Evolutionary conservation across 345 rosid genomes (phyloP).

Genomic region (Trapa incisa): DNA sequence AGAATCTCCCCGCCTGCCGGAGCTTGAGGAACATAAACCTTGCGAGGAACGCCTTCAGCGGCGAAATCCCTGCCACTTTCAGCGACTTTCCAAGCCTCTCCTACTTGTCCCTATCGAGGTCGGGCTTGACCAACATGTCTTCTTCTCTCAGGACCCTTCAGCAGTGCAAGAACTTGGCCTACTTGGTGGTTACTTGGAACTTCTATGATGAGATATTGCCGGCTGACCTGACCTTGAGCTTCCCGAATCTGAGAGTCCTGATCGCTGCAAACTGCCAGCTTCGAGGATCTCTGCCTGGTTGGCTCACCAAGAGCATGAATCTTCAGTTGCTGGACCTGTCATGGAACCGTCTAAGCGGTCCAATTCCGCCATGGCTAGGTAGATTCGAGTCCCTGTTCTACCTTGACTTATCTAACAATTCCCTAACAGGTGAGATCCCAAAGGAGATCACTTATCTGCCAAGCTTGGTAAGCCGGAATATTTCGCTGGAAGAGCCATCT

Average conservation of each 20-base stretch:
- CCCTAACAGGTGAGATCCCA: conserved; percentile 10
- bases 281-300: conserved; percentile 44
- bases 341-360: conserved; percentile 56
- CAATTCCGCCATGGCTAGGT: conserved; percentile 30
- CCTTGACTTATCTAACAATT: conserved; percentile 14
- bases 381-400: conserved; percentile 9
- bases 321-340: conserved; percentile 78
- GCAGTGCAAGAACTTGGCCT: conserved; percentile 46
- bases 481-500: conserved; percentile 9
- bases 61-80: conserved; percentile 46
- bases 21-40: conserved; percentile 43
- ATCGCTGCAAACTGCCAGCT: conserved; percentile 53
- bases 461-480: conserved; percentile 6
- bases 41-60: conserved; percentile 44
- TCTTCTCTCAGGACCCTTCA: conserved; percentile 48
- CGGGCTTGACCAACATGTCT: conserved; percentile 38
- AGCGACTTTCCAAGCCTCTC: conserved; percentile 39
- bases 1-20: conserved; percentile 42
- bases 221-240: conserved; percentile 25
- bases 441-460: conserved; percentile 6
- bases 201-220: conserved; percentile 51
- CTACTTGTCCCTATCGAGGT: conserved; percentile 53
- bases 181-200: conserved; percentile 56
- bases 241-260: conserved; percentile 48
- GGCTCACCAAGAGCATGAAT: conserved; percentile 40